Base-by-base conservation (phyloP, 1,139 yeast genomes). In the Meyerozyma smithsonii region DNA sequence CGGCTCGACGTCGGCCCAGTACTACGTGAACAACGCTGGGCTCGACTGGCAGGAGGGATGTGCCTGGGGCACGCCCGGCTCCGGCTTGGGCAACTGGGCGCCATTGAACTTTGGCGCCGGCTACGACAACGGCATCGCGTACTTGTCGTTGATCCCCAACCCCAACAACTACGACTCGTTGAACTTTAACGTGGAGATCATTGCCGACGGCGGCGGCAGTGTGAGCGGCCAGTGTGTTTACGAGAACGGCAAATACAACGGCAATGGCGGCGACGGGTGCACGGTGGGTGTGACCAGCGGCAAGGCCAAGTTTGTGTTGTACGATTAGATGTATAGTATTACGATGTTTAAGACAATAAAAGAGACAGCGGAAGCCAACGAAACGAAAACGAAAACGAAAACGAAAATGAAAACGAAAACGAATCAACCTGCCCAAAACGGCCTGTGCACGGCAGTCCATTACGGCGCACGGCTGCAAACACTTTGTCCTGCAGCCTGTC, bases 71-170 rank as follows among this genome's bases (percentile, higher is more conserved):
- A 61, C 79, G 35, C 57, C 74, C 10, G 87, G 89, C 48, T 73
- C 88, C 38, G 89, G 85, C 56, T 69, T 84, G 51, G 97, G 97
- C 69, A 92, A 92, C 85, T 92, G 96, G 96, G 95, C 98, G 50
- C 98, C 98, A 54, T 76, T 92, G 52, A 87, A 84, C 67, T 77
- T 92, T 54, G 98, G 98, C 63, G 87, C 97, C 44, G 97, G 97
- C 59, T 73, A 75, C 68, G 74, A 85, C 49, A 66, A 69, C 52
- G 96, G 96, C 52, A 70, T 77, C 50, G 74, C 96, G 45, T 92
- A 88, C 78, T 72, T 92, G 58, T 87, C 97, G 14, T 73, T 92
- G 67, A 87, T 89, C 67, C 96, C 97, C 64, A 90, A 90, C 73
- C 96, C 97, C 59, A 88, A 88, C 80, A 88, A 87, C 76, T 55